Evolutionary conservation across 1,284 basidiomycete genomes (phyloP).

Genomic region (Puccinia horiana): DNA sequence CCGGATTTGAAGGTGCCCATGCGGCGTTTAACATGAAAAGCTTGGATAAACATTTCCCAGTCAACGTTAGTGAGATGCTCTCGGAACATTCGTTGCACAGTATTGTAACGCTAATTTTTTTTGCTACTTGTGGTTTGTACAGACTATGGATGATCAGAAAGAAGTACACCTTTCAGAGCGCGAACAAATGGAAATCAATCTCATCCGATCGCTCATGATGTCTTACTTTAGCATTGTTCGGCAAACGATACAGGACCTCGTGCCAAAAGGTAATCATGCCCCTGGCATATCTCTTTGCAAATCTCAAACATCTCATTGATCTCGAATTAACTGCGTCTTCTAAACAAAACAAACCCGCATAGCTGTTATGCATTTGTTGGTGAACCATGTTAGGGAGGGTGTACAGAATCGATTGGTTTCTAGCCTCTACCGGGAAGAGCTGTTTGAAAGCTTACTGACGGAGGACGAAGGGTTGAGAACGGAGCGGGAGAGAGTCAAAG

Average conservation of each 20-base stretch:
- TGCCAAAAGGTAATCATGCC: conserved; percentile 76
- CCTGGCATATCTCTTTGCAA: conserved; percentile 29
- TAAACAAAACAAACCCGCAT: background rate
- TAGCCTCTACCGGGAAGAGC: conserved; percentile 69
- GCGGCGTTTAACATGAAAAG: conserved; percentile 99
- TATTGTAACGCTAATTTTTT: conserved; percentile 6
- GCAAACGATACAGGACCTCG: conserved; percentile 92
- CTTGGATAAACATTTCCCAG: conserved; percentile 75
- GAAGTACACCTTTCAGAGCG: conserved; percentile 67
- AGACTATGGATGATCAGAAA: conserved; percentile 63
- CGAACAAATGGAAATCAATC: conserved; percentile 92
- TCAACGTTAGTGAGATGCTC: conserved; percentile 53
- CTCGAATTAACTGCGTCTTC: background rate
- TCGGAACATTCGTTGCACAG: background rate
- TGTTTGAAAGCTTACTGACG: conserved; percentile 86
- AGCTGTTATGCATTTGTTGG: conserved; percentile 67
- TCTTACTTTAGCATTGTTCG: conserved; percentile 96
- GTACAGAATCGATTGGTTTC: conserved; percentile 95
- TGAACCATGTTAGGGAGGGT: conserved; percentile 92
- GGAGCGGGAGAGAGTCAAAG: conserved; percentile 90
- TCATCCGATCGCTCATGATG: conserved; percentile 90
- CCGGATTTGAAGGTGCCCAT: conserved; percentile 71
- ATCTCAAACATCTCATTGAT: background rate
- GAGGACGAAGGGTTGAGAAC: conserved; percentile 94
- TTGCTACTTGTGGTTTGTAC: conserved; percentile 62